Evolutionary conservation across 176 grass and related monocot species (phyloP).

Genomic region (Oryza meyeriana): DNA sequence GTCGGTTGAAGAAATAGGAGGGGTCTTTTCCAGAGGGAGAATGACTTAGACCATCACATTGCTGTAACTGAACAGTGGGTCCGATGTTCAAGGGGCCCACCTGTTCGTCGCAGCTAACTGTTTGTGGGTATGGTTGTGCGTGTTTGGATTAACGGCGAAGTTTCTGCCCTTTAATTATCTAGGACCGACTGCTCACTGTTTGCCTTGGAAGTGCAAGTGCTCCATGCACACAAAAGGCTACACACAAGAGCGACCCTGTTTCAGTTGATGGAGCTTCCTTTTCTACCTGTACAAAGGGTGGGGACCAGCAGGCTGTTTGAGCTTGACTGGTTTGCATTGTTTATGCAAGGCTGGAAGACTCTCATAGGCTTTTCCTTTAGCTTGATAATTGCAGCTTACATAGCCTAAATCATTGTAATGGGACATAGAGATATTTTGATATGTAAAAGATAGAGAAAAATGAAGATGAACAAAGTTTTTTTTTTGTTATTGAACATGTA

Average conservation of each 20-base stretch:
- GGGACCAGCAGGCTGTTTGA: constrained; percentile 17
- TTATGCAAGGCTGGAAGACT: background rate
- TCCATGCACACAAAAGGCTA: background rate
- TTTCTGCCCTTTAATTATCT: background rate
- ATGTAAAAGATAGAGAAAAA: background rate
- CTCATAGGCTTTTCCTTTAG: background rate
- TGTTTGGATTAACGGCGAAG: background rate
- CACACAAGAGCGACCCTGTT: background rate
- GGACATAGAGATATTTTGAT: background rate
- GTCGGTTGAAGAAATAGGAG: background rate
- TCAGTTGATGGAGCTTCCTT: background rate
- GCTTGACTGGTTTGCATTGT: constrained; percentile 14
- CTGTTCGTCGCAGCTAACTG: fast-evolving
- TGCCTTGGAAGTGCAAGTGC: background rate
- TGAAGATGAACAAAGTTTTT: too few relatives aligned
- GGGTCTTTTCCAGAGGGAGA: background rate
- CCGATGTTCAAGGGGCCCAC: fast-evolving
- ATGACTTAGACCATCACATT: fast-evolving
- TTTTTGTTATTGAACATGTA: background rate
- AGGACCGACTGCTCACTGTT: background rate
- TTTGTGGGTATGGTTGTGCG: fast-evolving
- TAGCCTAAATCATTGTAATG: background rate
- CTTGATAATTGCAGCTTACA: background rate
- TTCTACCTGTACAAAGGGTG: background rate
- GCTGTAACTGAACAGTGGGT: fast-evolving